Evolutionary conservation across 768 basidiomycete species (phyloP).

Genomic region (Cystobasidiopsis lactophilus): DNA sequence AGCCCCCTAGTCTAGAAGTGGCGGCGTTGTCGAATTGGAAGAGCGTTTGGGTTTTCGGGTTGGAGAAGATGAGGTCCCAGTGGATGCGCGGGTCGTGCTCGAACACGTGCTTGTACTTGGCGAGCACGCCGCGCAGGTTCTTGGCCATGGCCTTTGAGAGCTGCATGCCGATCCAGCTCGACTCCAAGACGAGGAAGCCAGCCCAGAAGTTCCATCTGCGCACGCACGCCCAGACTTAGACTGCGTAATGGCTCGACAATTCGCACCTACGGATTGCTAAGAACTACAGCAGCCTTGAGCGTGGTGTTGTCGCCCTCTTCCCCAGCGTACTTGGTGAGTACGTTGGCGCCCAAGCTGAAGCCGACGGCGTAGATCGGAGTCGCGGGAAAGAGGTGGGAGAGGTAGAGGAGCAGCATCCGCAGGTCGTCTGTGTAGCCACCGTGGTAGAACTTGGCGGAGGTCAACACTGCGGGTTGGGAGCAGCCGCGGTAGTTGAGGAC

Average conservation of each 20-base stretch:
- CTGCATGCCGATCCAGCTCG: conserved; percentile 29
- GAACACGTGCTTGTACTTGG: conserved; percentile 1
- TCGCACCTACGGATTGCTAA: conserved; percentile 33
- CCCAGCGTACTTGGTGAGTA: conserved; percentile 68
- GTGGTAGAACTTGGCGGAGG: conserved; percentile 47
- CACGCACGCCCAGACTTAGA: conserved; percentile 3
- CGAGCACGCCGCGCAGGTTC: conserved; percentile 31
- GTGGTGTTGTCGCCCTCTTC: conserved; percentile 50
- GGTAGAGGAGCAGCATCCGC: conserved; percentile 53
- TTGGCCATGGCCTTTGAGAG: conserved; percentile 33
- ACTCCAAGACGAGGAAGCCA: conserved; percentile 8
- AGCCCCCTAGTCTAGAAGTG: conserved; percentile 31
- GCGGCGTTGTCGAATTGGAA: conserved; percentile 32
- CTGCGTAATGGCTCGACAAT: conserved; percentile 1
- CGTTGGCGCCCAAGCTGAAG: conserved; percentile 83
- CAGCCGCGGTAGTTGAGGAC: conserved; percentile 88
- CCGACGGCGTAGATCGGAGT: conserved; percentile 69
- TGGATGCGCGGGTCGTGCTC: conserved; percentile 5
- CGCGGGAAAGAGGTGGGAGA: conserved; percentile 46
- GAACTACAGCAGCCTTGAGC: conserved; percentile 41
- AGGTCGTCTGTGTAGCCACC: conserved; percentile 79
- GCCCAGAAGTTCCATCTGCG: conserved; percentile 22
- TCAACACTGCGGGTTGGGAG: conserved; percentile 58
- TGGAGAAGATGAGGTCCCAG: conserved; percentile 2
- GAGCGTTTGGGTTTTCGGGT: conserved; percentile 14